Conservation (phyloP, 176 grass and related monocot species). For the Oryza rufipogon region DNA sequence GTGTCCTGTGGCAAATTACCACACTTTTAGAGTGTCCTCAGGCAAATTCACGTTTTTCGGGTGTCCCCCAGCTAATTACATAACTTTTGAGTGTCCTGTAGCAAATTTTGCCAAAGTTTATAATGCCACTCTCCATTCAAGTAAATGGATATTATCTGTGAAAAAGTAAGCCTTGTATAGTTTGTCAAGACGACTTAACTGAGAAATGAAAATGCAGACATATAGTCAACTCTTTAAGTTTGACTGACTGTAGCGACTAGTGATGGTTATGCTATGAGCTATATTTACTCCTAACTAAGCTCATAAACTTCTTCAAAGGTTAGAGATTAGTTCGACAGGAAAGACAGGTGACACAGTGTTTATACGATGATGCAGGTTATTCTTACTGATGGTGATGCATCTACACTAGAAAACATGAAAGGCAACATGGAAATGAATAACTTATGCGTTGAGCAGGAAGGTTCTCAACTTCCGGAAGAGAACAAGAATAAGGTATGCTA, state of each 20-base stretch:
- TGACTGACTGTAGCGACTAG: not conserved
- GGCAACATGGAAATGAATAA: slow-evolving; percentile 75
- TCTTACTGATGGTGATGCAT: slow-evolving; percentile 87
- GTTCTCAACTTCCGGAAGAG: slow-evolving; percentile 10
- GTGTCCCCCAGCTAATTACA: too few species aligned
- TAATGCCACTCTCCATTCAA: slow-evolving; percentile 10
- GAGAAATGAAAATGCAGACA: not conserved
- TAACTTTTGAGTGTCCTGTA: too few species aligned
- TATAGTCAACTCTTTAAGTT: slow-evolving; percentile 13
- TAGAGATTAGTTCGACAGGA: not conserved
- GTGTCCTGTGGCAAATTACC: too few species aligned
- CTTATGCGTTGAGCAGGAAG: slow-evolving; percentile 28
- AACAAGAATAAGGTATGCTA: slow-evolving; percentile 46
- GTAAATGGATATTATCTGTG: not conserved
- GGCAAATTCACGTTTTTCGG: too few species aligned
- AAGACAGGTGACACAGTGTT: slow-evolving; percentile 6
- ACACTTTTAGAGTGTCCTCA: too few species aligned
- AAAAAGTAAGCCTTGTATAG: not conserved
- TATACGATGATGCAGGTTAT: slow-evolving; percentile 59
- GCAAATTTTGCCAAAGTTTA: too few species aligned
- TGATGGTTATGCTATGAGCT: not conserved
- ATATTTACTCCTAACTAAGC: not conserved
- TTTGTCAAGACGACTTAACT: not conserved
- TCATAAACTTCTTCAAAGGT: not conserved
- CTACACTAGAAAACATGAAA: slow-evolving; percentile 82